Conservation (phyloP, 139 green algal genomes). For the Haematococcus sp. region DNA sequence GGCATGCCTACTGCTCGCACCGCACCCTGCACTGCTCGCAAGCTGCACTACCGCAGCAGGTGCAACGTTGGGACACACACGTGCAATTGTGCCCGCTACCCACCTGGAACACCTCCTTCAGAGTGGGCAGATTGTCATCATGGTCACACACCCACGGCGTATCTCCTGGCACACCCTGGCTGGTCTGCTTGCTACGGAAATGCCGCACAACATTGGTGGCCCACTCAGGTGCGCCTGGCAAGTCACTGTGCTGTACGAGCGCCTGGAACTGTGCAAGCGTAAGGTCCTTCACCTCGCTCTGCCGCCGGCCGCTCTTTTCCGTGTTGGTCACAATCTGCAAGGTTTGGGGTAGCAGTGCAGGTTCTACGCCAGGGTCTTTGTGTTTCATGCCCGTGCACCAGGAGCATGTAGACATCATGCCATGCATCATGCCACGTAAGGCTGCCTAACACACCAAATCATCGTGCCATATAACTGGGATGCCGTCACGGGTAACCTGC, state of each 20-base stretch:
- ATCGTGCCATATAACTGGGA: constrained; percentile 86
- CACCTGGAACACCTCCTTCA: constrained; percentile 62
- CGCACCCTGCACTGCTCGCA: too few relatives aligned
- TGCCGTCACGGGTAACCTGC: constrained; percentile 68
- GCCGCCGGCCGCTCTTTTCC: background rate
- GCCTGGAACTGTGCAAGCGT: constrained; percentile 61
- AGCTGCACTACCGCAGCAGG: too few relatives aligned
- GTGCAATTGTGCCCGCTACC: background rate
- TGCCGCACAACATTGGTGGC: constrained; percentile 1
- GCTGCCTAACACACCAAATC: constrained; percentile 27
- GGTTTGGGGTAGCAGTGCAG: too few relatives aligned
- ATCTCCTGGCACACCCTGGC: background rate
- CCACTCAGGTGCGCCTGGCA: background rate
- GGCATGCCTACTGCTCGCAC: too few relatives aligned
- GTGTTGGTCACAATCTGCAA: too few relatives aligned
- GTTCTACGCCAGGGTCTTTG: too few relatives aligned
- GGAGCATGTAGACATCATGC: too few relatives aligned
- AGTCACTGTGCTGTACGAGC: constrained; percentile 25
- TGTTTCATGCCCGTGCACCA: too few relatives aligned
- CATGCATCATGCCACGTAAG: too few relatives aligned
- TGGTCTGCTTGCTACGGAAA: constrained; percentile 24
- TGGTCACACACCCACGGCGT: constrained; percentile 43
- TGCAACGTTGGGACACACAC: too few relatives aligned
- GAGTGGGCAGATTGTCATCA: constrained; percentile 75
- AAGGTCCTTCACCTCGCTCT: constrained; percentile 53